phyloP scores from a whole-genome alignment of 1,284 basidiomycete species.

The Rhizoctonia solani region DNA sequence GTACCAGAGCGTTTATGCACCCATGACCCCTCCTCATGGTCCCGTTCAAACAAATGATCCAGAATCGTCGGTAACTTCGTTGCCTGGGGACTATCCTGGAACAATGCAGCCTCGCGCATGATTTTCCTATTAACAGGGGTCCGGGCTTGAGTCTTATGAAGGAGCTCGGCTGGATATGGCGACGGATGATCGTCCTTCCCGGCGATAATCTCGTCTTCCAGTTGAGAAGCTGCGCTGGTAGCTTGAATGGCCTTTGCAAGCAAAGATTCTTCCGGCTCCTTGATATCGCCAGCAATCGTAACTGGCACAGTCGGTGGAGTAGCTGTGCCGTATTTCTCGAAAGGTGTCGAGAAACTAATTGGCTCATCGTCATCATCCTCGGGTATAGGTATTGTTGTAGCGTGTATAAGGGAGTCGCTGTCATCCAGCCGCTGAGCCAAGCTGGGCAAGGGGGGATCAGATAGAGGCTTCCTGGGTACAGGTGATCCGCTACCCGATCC shows the following conservation, averaged over 20 bases:
- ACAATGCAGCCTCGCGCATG: conserved; percentile 73
- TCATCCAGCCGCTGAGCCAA: conserved; percentile 37
- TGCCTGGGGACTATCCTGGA: conserved; percentile 71
- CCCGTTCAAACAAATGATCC: conserved; percentile 49
- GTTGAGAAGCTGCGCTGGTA: conserved; percentile 79
- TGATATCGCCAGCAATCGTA: conserved; percentile 51
- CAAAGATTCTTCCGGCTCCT: conserved; percentile 78
- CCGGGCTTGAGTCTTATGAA: conserved; percentile 11
- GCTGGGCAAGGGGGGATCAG: conserved; percentile 11
- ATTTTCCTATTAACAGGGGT: conserved; percentile 64
- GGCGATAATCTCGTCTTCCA: conserved; percentile 67
- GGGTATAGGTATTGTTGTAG: conserved; percentile 70
- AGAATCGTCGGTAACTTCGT: conserved; percentile 59
- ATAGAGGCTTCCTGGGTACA: conserved; percentile 1
- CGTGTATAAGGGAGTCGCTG: conserved; percentile 69
- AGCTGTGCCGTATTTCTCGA: conserved; percentile 53
- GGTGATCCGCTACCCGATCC: not conserved
- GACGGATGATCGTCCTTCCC: conserved; percentile 57
- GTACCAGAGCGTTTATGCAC: conserved; percentile 62
- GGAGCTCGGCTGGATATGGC: conserved; percentile 30
- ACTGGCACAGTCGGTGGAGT: conserved; percentile 41
- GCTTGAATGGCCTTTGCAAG: conserved; percentile 85
- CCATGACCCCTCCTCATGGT: conserved; percentile 67
- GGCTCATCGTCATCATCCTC: conserved; percentile 66
- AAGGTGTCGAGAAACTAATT: conserved; percentile 69